Evolutionary conservation across 805 yeast species (phyloP).

Genomic region (Starmerella apicola): DNA sequence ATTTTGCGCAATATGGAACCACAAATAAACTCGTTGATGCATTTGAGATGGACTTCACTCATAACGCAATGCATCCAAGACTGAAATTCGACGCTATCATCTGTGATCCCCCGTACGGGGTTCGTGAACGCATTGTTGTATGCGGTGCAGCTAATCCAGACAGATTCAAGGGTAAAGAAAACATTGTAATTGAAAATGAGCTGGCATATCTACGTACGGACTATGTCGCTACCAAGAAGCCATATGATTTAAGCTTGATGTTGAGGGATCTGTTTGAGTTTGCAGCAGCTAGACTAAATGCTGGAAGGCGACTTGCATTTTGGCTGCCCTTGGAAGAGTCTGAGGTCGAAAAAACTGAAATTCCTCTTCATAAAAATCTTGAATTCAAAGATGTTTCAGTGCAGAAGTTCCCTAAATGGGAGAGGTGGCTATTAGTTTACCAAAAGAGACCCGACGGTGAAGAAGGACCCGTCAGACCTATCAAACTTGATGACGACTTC

Average conservation of each 20-base stretch:
- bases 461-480: constrained; percentile 34
- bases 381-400: constrained; percentile 62
- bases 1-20: constrained; percentile 65
- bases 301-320: constrained; percentile 72
- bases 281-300: constrained; percentile 57
- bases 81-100: constrained; percentile 65
- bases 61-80: constrained; percentile 58
- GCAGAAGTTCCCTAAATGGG: constrained; percentile 89
- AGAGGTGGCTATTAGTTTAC: constrained; percentile 73
- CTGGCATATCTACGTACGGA: constrained; percentile 66
- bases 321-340: constrained; percentile 99
- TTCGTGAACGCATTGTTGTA: constrained; percentile 86
- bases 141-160: constrained; percentile 66
- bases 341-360: constrained; percentile 34
- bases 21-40: constrained; percentile 53
- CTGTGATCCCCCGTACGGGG: constrained; percentile 97
- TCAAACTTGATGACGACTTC: constrained; percentile 45
- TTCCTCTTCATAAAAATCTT: constrained; percentile 68
- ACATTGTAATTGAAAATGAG: constrained; percentile 60
- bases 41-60: constrained; percentile 87
- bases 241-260: constrained; percentile 65
- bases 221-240: constrained; percentile 85
- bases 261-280: constrained; percentile 67
- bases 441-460: constrained; percentile 38
- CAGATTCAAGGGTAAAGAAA: constrained; percentile 59